Evolutionary conservation across 2,329 filamentous ascomycete genomes (phyloP), one percentile per base, ranked within the genome.

Genomic region (Fusarium nanum): DNA sequence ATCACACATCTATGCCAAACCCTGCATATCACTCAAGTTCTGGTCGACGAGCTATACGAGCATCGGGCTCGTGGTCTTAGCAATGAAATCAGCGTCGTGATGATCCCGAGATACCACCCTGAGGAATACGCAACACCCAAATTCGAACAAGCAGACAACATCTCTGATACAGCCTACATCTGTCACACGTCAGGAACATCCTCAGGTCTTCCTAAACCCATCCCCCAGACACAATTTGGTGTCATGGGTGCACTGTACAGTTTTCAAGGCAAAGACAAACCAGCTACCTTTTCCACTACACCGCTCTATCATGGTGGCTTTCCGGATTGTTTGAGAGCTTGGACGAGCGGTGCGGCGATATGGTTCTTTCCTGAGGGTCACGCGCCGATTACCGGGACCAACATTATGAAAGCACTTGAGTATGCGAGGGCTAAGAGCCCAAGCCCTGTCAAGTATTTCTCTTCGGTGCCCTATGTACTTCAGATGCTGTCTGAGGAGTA

Each of bases 161-260:
- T 54, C 7, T 42, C 64, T 3, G 82, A 85, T 14, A 75, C 84
- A 16, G 88, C 88, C 0, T 91, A 89, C 74, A 79, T 89, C 25
- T 85, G 86, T 68, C 89, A 91, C 71, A 90, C 88, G 0, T 91
- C 89, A 1, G 89, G 89, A 1, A 91, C 89, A 4, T 90, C 88
- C 0, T 87, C 85, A 1, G 89, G 89, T 0, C 75, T 88, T 3
- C 89, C 89, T 1, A 91, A 91, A 62, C 87, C 87, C 1, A 89
- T 91, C 2, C 82, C 84, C 0, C 88, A 91, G 62, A 71, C 56
- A 85, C 4, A 89, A 5, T 91, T 10, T 80, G 86, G 82, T 13
- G 86, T 84, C 5, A 83, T 88, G 6, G 85, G 84, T 4, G 86
- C 86, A 0, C 79, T 90, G 1, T 87, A 88, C 10, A 76, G 76